Percentiles rank a stretch among this genome's conserved stretches.
These are phyloP conservation scores for Hypoxylon perforatum DNA, from an alignment of 495 filamentous ascomycete genomes.

Conservation along the genomic window DNA sequence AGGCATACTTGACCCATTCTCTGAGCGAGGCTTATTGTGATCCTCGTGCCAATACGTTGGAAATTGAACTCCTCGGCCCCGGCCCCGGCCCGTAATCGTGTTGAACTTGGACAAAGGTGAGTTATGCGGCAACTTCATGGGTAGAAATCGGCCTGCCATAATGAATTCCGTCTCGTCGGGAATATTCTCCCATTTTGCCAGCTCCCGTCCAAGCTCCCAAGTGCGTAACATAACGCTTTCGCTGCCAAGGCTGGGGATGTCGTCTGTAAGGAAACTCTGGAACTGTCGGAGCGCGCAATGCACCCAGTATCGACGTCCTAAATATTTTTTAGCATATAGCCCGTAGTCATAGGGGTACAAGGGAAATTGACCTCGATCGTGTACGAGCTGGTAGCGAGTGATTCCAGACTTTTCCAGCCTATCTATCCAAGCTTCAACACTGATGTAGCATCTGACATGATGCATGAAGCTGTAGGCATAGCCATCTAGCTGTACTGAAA, in stretches of 20 bases:
- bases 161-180: background rate
- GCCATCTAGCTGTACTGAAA: constrained; percentile 2
- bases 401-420: constrained; percentile 15
- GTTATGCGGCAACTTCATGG: background rate
- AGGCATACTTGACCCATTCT: no score
- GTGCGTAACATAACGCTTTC: constrained; percentile 5
- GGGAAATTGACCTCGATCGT: constrained; percentile 7
- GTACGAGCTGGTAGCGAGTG: constrained; percentile 12
- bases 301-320: constrained; percentile 23
- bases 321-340: background rate
- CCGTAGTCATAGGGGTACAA: no score
- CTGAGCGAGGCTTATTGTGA: no score
- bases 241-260: background rate
- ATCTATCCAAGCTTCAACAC: constrained; percentile 15
- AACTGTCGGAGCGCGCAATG: constrained; percentile 14
- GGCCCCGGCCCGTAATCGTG: background rate
- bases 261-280: background rate
- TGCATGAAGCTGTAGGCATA: constrained; percentile 18
- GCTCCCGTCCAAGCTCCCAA: constrained; percentile 3
- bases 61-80: background rate
- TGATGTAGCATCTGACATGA: background rate
- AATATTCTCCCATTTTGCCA: background rate
- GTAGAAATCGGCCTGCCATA: constrained; percentile 12
- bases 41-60: no score
- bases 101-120: no score